Evolutionary conservation across 768 basidiomycete genomes (phyloP).

Genomic region (Leccinum variicolor): DNA sequence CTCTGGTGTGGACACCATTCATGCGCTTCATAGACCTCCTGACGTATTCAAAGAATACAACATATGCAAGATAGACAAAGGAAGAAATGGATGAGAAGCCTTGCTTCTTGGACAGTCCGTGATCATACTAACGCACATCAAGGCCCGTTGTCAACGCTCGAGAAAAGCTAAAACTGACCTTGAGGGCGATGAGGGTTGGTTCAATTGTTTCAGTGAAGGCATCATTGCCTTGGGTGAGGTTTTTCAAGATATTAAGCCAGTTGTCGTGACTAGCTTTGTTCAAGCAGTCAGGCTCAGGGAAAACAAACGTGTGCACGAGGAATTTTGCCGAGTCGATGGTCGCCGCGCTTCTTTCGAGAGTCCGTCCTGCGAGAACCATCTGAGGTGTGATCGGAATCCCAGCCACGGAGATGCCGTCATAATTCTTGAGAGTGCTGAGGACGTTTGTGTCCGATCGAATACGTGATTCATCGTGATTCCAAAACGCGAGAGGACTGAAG

Average conservation of each 20-base stretch:
- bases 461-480: slow-evolving; percentile 58
- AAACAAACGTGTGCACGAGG: slow-evolving; percentile 80
- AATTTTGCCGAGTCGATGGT: slow-evolving; percentile 64
- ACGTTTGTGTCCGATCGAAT: slow-evolving; percentile 56
- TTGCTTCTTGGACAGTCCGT: slow-evolving; percentile 42
- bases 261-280: slow-evolving; percentile 55
- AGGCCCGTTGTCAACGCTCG: not conserved
- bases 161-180: slow-evolving; percentile 33
- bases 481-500: slow-evolving; percentile 72
- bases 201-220: slow-evolving; percentile 39
- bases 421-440: slow-evolving; percentile 53
- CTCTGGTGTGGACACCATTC: slow-evolving; percentile 83
- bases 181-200: slow-evolving; percentile 43
- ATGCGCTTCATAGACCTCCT: slow-evolving; percentile 72
- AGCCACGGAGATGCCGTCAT: slow-evolving; percentile 51
- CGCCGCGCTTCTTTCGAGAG: slow-evolving; percentile 46
- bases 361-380: slow-evolving; percentile 75
- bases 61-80: slow-evolving; percentile 74
- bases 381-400: slow-evolving; percentile 65
- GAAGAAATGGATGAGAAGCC: slow-evolving; percentile 61
- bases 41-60: slow-evolving; percentile 72
- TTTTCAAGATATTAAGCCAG: slow-evolving; percentile 59
- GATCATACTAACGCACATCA: slow-evolving; percentile 46
- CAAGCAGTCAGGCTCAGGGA: slow-evolving; percentile 71
- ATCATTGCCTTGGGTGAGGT: slow-evolving; percentile 36